Base-by-base conservation (phyloP, 2,329 filamentous ascomycete species). In the Onygenales sp. region DNA sequence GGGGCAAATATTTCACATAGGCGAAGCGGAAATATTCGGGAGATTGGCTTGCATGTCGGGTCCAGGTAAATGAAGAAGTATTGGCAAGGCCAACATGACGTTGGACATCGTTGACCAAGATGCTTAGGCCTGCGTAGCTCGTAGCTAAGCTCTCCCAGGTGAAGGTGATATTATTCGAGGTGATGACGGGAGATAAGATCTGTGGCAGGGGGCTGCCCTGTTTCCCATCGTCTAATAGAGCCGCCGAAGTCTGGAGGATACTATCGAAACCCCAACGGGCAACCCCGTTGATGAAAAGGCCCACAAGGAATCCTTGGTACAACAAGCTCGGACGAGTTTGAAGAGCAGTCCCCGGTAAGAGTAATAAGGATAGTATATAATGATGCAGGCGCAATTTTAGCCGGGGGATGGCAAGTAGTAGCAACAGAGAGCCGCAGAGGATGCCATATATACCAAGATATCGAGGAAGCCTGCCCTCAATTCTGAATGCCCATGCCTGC, bases 381-480 rank as follows among this genome's bases (percentile, higher is more conserved):
- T 84, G 81, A 59, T 84, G 81, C 54, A 84, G 81, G n/a, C 81
- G 76, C 17, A 84, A 71, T 56, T 78, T 79, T 69, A 83, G 76
- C 41, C 75, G 69, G 0, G 81, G 81, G 2, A 83, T 68, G 1
- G 75, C 69, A n/a, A 82, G 65, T 32, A 82, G 68, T 31, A 73
- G 59, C 0, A 80, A 59, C 1, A 82, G 61, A 7, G 61, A 60
- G 11, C 60, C 58, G 3, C 69, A 68, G 46, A 81, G 67, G 38
- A 77, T 61, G 21, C 66, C 74, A 59, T 80, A 80, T 45, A 80
- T 64, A 32, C 63, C 64, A 48, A 83, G 64, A 66, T 75, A 76
- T 21, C 68, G 64, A 9, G 76, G 76, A 57, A 83, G 71, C n/a
- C 78, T 71, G 5, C 81, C 81, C 63, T 83, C 81, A 31, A 78